Conservation (phyloP, 2,329 filamentous ascomycete genomes). For the Colletotrichum viniferum region DNA sequence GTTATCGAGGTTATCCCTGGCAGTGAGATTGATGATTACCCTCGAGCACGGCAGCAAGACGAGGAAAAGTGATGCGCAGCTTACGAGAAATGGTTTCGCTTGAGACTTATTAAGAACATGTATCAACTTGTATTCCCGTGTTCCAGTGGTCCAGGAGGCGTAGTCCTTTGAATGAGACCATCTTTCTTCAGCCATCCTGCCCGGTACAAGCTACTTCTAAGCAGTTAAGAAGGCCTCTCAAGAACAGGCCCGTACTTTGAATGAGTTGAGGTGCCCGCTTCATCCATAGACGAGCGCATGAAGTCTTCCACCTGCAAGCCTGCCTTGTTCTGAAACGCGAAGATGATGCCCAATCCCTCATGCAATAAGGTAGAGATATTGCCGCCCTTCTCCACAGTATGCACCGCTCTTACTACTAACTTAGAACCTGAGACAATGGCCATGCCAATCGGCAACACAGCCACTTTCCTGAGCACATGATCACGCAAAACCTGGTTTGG, state of each 20-base stretch:
- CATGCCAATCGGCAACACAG: constrained; percentile 48
- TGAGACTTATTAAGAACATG: too few relatives aligned
- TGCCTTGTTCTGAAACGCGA: constrained; percentile 38
- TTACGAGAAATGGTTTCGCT: too few relatives aligned
- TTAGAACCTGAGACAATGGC: constrained; percentile 46
- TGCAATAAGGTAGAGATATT: constrained; percentile 47
- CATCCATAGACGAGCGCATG: constrained; percentile 15
- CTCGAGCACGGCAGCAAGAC: background rate
- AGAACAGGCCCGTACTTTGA: constrained; percentile 25
- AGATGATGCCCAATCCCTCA: constrained; percentile 45
- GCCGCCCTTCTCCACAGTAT: constrained; percentile 40
- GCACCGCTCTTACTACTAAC: constrained; percentile 28
- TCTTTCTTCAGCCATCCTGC: background rate
- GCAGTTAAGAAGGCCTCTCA: background rate
- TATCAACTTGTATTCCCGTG: too few relatives aligned
- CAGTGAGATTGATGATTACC: background rate
- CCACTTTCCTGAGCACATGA: constrained; percentile 43
- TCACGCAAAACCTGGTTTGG: constrained; percentile 40
- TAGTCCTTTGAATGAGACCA: background rate
- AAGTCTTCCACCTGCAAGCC: constrained; percentile 22
- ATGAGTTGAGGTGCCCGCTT: background rate
- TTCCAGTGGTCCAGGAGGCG: too few relatives aligned
- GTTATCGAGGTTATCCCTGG: constrained; percentile 10
- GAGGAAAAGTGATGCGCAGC: background rate
- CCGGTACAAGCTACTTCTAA: rapidly evolving